A percentile compares a stretch with the other conserved stretches of the same genome.
These are phyloP conservation scores for Amanita brunnescens DNA, from an alignment of 768 basidiomycete genomes.

Conservation along the genomic window DNA sequence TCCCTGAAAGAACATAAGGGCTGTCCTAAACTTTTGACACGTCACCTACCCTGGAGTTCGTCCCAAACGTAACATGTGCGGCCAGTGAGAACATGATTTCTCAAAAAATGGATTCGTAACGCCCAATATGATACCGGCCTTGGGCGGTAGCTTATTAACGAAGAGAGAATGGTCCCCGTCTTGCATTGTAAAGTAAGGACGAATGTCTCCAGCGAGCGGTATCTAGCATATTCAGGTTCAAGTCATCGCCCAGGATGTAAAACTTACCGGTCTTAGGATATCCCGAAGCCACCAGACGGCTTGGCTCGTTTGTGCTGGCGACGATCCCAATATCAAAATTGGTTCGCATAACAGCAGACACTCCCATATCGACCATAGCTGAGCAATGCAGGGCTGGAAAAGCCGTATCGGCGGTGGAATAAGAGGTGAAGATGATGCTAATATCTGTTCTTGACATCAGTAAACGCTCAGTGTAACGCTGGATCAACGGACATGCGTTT, in stretches of 20 bases:
- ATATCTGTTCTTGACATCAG: slow-evolving; percentile 34
- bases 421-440: slow-evolving; percentile 56
- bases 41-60: slow-evolving; percentile 33
- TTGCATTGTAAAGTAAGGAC: slow-evolving; percentile 96
- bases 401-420: slow-evolving; percentile 48
- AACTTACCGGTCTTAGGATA: slow-evolving; percentile 66
- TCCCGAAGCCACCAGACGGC: slow-evolving; percentile 91
- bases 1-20: neutral
- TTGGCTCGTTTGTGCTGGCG: slow-evolving; percentile 77
- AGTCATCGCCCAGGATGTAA: neutral
- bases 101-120: slow-evolving; percentile 88
- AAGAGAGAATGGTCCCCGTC: slow-evolving; percentile 73
- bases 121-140: slow-evolving; percentile 67
- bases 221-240: slow-evolving; percentile 37
- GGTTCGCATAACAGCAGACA: slow-evolving; percentile 88
- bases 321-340: slow-evolving; percentile 71
- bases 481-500: slow-evolving; percentile 35
- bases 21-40: neutral
- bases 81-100: slow-evolving; percentile 76
- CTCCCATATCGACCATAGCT: slow-evolving; percentile 89
- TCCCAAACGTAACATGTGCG: slow-evolving; percentile 71
- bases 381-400: slow-evolving; percentile 55
- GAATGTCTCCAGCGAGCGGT: slow-evolving; percentile 74
- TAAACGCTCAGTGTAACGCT: neutral
- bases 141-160: slow-evolving; percentile 77